A percentile compares a stretch with the other conserved stretches of the same genome.
phyloP scores from a whole-genome alignment of 2,329 filamentous ascomycete species.

The Penicillium occitanis region DNA sequence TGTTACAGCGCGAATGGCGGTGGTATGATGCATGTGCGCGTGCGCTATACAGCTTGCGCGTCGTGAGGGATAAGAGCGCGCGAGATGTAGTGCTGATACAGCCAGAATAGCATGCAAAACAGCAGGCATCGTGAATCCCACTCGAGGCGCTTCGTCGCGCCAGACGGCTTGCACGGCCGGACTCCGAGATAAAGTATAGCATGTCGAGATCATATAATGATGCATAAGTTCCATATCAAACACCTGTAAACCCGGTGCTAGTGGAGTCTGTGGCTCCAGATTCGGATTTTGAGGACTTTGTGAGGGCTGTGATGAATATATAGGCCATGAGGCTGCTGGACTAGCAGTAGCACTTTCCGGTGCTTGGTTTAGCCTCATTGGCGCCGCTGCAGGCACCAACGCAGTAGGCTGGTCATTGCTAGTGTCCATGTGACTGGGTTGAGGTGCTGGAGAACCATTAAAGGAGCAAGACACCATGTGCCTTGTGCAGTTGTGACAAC shows the following conservation, averaged over 20 bases:
- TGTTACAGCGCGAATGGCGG: conserved; percentile 33
- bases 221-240: conserved; percentile 55
- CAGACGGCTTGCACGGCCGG: conserved; percentile 48
- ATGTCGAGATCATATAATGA: conserved; percentile 53
- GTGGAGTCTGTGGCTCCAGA: background rate
- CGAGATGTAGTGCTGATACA: conserved; percentile 52
- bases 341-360: background rate
- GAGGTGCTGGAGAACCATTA: background rate
- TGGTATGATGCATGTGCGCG: conserved; percentile 40
- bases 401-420: background rate
- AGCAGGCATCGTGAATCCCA: conserved; percentile 50
- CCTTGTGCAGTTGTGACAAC: conserved; percentile 28
- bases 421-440: background rate
- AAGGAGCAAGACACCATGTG: conserved; percentile 29
- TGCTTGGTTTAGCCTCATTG: background rate
- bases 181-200: conserved; percentile 48
- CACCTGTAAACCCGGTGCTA: background rate
- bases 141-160: conserved; percentile 49
- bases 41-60: conserved; percentile 43
- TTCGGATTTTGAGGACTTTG: background rate
- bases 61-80: conserved; percentile 41
- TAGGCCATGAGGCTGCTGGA: background rate
- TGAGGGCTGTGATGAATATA: background rate
- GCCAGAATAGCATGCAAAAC: conserved; percentile 53
- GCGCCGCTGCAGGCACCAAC: background rate